Conservation (phyloP, 768 basidiomycete species). For the Dioszegia hungarica region DNA sequence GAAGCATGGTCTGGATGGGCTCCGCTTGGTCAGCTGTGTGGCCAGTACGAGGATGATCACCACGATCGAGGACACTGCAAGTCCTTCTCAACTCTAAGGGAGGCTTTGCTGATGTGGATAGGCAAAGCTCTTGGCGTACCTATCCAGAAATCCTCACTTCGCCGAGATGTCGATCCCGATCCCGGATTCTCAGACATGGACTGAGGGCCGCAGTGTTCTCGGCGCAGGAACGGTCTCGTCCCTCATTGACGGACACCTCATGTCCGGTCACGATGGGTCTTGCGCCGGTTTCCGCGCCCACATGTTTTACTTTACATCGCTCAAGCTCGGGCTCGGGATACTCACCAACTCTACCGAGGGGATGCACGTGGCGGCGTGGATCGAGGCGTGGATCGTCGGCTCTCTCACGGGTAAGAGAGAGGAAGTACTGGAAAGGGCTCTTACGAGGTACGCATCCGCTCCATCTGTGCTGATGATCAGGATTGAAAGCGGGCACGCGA, state of each 20-base stretch:
- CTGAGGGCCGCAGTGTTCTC: not conserved
- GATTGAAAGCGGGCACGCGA: too few species aligned
- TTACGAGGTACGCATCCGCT: too few species aligned
- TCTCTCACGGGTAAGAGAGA: not conserved
- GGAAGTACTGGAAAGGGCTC: too few species aligned
- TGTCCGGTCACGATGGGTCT: not conserved
- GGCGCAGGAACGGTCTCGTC: not conserved
- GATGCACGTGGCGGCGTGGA: not conserved
- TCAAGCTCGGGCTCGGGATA: not conserved
- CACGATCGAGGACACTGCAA: not conserved
- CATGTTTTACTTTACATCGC: not conserved
- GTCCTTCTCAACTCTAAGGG: not conserved
- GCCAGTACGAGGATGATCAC: not conserved
- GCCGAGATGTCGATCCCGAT: not conserved
- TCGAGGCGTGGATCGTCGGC: not conserved
- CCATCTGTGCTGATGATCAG: too few species aligned
- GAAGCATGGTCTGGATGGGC: not conserved
- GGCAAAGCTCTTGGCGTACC: not conserved
- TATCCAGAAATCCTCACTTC: not conserved
- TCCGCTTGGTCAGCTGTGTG: not conserved
- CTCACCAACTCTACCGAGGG: conserved; percentile 1
- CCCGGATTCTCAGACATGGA: not conserved
- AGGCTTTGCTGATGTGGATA: not conserved
- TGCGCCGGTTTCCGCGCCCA: not conserved
- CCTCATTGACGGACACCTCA: not conserved